Evolutionary conservation across 306 rosid genomes (phyloP).

Genomic region (Inga oerstediana): DNA sequence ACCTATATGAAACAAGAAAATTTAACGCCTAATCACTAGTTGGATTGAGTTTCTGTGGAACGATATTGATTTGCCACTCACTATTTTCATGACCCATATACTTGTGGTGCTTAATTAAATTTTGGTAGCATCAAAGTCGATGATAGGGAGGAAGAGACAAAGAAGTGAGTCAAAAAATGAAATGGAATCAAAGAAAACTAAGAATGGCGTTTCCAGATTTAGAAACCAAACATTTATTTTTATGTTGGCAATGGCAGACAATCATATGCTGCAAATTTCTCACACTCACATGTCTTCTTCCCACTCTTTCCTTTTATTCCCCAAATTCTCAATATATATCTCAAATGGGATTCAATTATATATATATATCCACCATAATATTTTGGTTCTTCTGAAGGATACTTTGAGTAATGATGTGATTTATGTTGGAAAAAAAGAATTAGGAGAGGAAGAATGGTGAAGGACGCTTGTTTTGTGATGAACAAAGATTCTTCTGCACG

Average conservation of each 20-base stretch:
- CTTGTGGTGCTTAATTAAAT: no score
- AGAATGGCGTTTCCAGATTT: neutral
- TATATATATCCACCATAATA: neutral
- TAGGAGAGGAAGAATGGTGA: neutral
- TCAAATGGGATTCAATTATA: neutral
- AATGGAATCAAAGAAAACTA: neutral
- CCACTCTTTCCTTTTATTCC: constrained; percentile 29
- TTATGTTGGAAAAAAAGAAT: neutral
- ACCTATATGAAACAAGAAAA: no score
- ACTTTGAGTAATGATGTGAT: neutral
- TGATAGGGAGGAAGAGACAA: neutral
- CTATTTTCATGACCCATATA: no score
- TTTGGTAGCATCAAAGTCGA: neutral
- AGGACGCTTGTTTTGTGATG: neutral
- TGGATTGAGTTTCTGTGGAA: no score
- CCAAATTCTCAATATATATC: neutral
- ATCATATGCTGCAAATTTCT: neutral
- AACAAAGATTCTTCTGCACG: neutral
- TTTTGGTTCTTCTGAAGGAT: neutral
- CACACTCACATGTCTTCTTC: constrained; percentile 28
- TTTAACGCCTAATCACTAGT: no score
- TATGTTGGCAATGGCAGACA: constrained; percentile 37
- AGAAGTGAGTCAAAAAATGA: neutral
- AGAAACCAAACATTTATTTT: neutral
- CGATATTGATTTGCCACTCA: no score